Percentiles rank a stretch among this genome's conserved stretches.
phyloP scores from a whole-genome alignment of 371 early-diverging fungal genomes.

The Mortierella polycephala region DNA sequence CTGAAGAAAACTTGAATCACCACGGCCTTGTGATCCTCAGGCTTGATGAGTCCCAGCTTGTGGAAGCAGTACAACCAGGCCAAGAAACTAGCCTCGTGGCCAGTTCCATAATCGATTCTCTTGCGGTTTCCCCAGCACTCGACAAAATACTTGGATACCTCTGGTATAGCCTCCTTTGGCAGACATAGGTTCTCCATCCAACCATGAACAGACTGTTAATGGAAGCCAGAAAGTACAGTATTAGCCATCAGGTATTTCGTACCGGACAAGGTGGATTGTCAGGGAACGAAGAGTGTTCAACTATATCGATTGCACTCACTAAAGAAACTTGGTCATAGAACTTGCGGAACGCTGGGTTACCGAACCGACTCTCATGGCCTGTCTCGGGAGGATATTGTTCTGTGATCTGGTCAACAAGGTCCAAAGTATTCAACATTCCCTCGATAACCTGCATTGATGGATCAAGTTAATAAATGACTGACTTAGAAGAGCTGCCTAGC shows the following conservation, averaged over 20 bases:
- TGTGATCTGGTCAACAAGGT: constrained; percentile 68
- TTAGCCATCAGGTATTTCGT: not conserved
- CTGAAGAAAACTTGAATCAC: constrained; percentile 86
- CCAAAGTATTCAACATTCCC: constrained; percentile 70
- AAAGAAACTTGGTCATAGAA: constrained; percentile 77
- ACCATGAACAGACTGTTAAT: constrained; percentile 41
- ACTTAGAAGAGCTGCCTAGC: not conserved
- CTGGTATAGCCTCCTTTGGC: constrained; percentile 65
- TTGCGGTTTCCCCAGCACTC: constrained; percentile 96
- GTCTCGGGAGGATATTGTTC: constrained; percentile 81
- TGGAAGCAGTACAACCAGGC: constrained; percentile 92
- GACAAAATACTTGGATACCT: constrained; percentile 84
- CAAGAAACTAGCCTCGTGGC: constrained; percentile 98
- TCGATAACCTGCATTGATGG: constrained; percentile 60
- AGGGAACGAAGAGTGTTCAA: not conserved
- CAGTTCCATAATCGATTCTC: constrained; percentile 99
- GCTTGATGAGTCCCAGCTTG: constrained; percentile 72
- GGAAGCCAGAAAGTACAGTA: not conserved
- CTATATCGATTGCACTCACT: constrained; percentile 51
- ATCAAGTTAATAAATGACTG: not conserved
- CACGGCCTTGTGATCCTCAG: constrained; percentile 76
- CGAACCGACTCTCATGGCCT: constrained; percentile 85
- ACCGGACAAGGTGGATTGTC: no score
- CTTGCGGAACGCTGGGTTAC: constrained; percentile 90
- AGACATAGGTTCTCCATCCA: constrained; percentile 59